Percentiles rank a stretch among this genome's conserved stretches.
phyloP scores from a whole-genome alignment of 1,139 yeast species.

The Kodamaea arcana region DNA sequence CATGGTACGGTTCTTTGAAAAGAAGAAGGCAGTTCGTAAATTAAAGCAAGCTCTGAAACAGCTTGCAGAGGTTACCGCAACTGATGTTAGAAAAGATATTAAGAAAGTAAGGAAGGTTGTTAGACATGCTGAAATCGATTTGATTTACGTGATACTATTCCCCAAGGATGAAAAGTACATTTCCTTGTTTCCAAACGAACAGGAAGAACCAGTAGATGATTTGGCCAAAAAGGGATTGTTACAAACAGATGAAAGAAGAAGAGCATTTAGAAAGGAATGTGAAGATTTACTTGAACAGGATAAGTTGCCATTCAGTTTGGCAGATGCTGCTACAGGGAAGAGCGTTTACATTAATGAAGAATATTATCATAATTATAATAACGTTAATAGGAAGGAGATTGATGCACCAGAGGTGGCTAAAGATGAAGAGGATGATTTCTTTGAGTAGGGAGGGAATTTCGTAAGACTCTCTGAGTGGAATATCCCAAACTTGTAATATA shows the following conservation, averaged over 20 bases:
- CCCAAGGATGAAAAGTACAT: slow-evolving; percentile 81
- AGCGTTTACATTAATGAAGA: slow-evolving; percentile 19
- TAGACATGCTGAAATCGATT: slow-evolving; percentile 61
- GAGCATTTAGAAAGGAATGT: slow-evolving; percentile 48
- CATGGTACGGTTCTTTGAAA: slow-evolving; percentile 90
- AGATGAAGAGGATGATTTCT: slow-evolving; percentile 42
- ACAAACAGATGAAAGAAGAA: slow-evolving; percentile 47
- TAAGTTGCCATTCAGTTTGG: slow-evolving; percentile 53
- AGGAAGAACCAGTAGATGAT: slow-evolving; percentile 25
- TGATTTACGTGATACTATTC: slow-evolving; percentile 72
- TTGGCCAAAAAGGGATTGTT: slow-evolving; percentile 42
- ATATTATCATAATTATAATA: slow-evolving; percentile 6
- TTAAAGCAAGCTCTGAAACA: slow-evolving; percentile 61
- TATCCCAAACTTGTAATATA: too few species aligned
- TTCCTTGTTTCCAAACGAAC: slow-evolving; percentile 58
- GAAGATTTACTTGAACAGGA: slow-evolving; percentile 48
- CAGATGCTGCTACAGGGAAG: slow-evolving; percentile 54
- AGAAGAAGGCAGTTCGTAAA: slow-evolving; percentile 77
- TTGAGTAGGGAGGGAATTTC: slow-evolving; percentile 28
- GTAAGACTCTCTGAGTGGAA: too few species aligned
- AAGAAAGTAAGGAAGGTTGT: slow-evolving; percentile 51
- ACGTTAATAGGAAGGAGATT: slow-evolving; percentile 24
- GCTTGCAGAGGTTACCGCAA: slow-evolving; percentile 34
- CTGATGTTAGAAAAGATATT: slow-evolving; percentile 48
- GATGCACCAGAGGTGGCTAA: slow-evolving; percentile 36